Base-by-base conservation (phyloP, 805 yeast genomes). In the Komagataella populi region DNA sequence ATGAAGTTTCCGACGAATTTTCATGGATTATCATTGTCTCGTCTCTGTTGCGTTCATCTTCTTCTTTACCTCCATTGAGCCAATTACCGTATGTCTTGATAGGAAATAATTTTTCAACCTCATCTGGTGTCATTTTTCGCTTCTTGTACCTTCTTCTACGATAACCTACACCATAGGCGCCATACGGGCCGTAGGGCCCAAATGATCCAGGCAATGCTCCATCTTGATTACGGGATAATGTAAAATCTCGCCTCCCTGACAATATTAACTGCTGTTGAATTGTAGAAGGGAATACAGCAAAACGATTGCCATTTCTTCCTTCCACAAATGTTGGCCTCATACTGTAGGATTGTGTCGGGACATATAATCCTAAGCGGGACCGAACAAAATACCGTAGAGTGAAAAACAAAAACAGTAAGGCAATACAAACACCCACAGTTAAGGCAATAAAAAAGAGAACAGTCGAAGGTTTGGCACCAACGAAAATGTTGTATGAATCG, bases 61-160 rank as follows among this genome's bases (percentile, higher is more conserved):
- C 69, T 56, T 78, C 83, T 50, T 73, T 71, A 17, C 84, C 87
- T 39, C 82, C 83, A 53, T 74, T 69, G 30, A 79, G 62, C 87
- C 87, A 82, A 51, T 78, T 74, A 48, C 68, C 63, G 58, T 81
- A 82, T 1, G 81, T 71, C 53, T 77, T 73, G 20, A 67, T 59
- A 0, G 87, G 87, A 60, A 82, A 82, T 50, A 80, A 63, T 23
- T 70, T 69, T 46, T 81, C 80, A n/a, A 81, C 83, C 59, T 82
- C 81, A 24, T 70, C 74, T 51, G 70, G 76, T 1, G 81, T 69
- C 46, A 78, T 65, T 57, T 76, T 74, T 60, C 74, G 71, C 71
- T 76, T 78, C 76, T 63, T 51, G 22, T 45, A 30, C 39, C 39
- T 30, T 14, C 39, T 17, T 45, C 22, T 18, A 6, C 22, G 10